Evolutionary conservation across 768 basidiomycete species (phyloP), one percentile per base, ranked within the genome.

Genomic region (Xerocomellus chrysenteron): DNA sequence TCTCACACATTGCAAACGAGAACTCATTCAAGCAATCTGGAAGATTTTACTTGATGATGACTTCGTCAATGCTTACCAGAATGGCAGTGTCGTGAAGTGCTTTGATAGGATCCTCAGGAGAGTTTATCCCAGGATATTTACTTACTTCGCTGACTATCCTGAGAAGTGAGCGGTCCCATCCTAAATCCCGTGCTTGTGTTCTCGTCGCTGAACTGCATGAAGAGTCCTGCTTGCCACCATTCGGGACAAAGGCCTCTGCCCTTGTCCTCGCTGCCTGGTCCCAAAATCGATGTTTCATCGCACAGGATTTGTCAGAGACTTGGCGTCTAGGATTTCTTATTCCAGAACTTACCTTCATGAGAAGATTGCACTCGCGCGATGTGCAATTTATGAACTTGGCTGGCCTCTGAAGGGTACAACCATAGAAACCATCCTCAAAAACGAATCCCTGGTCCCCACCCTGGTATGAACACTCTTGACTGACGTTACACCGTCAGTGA

Each of bases 101-200:
- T 45, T 42, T 17, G 43, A 58, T 17, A 43, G 52, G 2, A 8
- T 53, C 2, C 6, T 1, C 4, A 36, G 55, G 14, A 16, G 52
- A n/a, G 47, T 57, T 0, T 57, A 28, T 5, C 56, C 47, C 1
- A 0, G 52, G 2, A 49, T 58, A 4, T 58, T 58, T 11, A 58
- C 52, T 5, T 58, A 58, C 39, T 58, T 52, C 0, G 28, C 46
- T 0, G 50, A 57, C 7, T 57, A 57, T 30, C 56, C 46, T 1
- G 56, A 57, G 37, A 57, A 57, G 56, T 52, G 5, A 32, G 43
- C 21, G 1, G 2, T n/a, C 17, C 14, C 11, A 33, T 33, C 32
- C 10, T 11, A 2, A 16, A 6, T 40, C 10, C 1, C 7, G n/a
- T 40, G 5, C n/a, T 19, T 40, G 40, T 40, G 5, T 14, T 37